A percentile compares a stretch with the other conserved stretches of the same genome.
Evolutionary conservation across 495 filamentous ascomycete genomes (phyloP).

Genomic region (Neurospora tetraspora): DNA sequence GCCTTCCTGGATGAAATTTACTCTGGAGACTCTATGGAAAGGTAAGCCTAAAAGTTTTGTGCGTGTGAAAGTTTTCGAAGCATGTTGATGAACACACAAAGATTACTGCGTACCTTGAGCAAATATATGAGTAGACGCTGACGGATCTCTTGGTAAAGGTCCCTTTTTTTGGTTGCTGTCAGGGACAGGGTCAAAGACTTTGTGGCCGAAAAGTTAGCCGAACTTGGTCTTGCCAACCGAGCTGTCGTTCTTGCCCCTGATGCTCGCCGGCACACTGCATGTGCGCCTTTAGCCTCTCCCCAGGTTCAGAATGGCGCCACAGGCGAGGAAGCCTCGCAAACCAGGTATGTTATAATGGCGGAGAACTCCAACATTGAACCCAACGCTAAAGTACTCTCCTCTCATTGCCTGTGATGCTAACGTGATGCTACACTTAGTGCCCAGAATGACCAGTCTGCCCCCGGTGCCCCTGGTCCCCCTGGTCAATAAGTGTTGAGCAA

Average conservation of each 20-base stretch:
- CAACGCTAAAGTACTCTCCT: neutral
- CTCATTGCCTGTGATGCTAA: neutral
- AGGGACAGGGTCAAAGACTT: neutral
- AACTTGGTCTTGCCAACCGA: neutral
- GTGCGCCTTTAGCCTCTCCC: neutral
- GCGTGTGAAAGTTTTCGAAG: too few species aligned
- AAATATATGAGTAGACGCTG: neutral
- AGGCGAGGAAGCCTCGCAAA: neutral
- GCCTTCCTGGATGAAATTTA: neutral
- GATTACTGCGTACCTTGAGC: too few species aligned
- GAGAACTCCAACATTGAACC: neutral
- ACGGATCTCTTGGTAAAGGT: neutral
- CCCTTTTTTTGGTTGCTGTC: neutral
- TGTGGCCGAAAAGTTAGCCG: neutral
- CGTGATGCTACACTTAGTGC: neutral
- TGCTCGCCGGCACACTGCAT: neutral
- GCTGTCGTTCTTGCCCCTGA: neutral
- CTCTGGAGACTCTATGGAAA: too few species aligned
- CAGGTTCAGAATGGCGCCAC: neutral
- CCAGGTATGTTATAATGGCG: neutral
- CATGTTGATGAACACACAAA: too few species aligned
- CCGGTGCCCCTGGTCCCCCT: too few species aligned
- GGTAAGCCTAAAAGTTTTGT: too few species aligned
- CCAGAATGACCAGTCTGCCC: neutral
- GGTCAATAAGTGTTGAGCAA: neutral